phyloP scores from a whole-genome alignment of 441 rosid genomes.

The Erodium texanum region DNA sequence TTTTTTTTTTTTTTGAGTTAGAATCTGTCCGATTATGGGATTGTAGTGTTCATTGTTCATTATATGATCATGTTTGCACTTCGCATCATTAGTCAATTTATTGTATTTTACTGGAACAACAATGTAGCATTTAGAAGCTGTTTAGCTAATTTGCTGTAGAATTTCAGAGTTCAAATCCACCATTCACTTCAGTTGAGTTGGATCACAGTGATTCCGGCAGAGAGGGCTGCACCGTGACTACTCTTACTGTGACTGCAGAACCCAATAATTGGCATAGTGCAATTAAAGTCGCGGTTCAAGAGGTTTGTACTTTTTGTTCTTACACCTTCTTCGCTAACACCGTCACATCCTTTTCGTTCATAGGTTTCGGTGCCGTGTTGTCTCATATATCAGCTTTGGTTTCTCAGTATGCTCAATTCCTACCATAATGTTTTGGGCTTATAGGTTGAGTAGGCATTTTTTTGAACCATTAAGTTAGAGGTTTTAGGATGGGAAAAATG shows the following conservation, averaged over 20 bases:
- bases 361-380: background rate
- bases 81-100: background rate
- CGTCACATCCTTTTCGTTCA: slow-evolving; percentile 6
- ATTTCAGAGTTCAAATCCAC: slow-evolving; percentile 97
- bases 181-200: slow-evolving; percentile 97
- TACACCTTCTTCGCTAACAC: slow-evolving; percentile 8
- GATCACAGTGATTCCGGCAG: slow-evolving; percentile 99
- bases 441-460: background rate
- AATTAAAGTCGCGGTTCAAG: slow-evolving; percentile 90
- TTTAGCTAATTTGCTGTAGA: slow-evolving; percentile 23
- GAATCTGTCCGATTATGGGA: background rate
- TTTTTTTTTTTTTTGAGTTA: background rate
- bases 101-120: background rate
- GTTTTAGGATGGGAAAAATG: background rate
- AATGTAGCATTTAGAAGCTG: slow-evolving; percentile 8
- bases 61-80: background rate
- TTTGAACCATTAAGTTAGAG: background rate
- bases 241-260: slow-evolving; percentile 97
- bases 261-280: slow-evolving; percentile 98
- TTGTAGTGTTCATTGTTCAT: background rate
- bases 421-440: background rate
- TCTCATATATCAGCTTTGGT: slow-evolving; percentile 6
- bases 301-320: slow-evolving; percentile 45
- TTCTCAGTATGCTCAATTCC: background rate
- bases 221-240: slow-evolving; percentile 98